Conservation (phyloP, 208 protist genomes). For the Lotmaria passim region DNA sequence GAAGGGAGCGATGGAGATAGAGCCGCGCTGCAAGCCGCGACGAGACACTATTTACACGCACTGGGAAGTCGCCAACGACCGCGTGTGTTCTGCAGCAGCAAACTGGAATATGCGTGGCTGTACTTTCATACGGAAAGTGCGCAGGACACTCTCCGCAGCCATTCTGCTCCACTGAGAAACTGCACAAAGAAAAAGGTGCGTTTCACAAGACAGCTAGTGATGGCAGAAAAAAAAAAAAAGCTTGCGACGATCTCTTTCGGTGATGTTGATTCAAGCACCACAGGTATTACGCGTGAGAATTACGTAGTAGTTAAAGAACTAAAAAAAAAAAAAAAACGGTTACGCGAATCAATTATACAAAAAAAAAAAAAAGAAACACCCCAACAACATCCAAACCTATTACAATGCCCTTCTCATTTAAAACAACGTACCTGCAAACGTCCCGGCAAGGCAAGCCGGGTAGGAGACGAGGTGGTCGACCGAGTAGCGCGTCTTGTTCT, state of each 20-base stretch:
- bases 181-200: too few relatives aligned
- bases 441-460: conserved; percentile 65
- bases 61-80: too few relatives aligned
- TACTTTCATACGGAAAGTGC: too few relatives aligned
- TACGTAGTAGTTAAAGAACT: conserved; percentile 2
- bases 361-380: background rate
- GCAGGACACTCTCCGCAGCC: too few relatives aligned
- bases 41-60: too few relatives aligned
- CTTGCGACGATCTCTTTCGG: background rate
- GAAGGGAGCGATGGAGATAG: too few relatives aligned
- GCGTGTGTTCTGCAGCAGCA: too few relatives aligned
- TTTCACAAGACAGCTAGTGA: too few relatives aligned
- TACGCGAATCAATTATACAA: conserved; percentile 7
- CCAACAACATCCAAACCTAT: conserved; percentile 2
- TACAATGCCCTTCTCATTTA: too few relatives aligned
- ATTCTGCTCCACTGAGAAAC: too few relatives aligned
- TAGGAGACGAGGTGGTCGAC: conserved; percentile 81
- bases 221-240: background rate
- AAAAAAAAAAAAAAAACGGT: background rate
- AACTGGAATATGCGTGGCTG: too few relatives aligned
- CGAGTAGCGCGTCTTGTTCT: conserved; percentile 69
- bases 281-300: background rate
- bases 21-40: too few relatives aligned
- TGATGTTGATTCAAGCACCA: background rate
- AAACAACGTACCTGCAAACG: conserved; percentile 70